Percentiles rank a stretch among this genome's conserved stretches.
Evolutionary conservation across 225 moss, liverwort and hornwort genomes (phyloP).

Genomic region (Physcomitrellopsis africana): DNA sequence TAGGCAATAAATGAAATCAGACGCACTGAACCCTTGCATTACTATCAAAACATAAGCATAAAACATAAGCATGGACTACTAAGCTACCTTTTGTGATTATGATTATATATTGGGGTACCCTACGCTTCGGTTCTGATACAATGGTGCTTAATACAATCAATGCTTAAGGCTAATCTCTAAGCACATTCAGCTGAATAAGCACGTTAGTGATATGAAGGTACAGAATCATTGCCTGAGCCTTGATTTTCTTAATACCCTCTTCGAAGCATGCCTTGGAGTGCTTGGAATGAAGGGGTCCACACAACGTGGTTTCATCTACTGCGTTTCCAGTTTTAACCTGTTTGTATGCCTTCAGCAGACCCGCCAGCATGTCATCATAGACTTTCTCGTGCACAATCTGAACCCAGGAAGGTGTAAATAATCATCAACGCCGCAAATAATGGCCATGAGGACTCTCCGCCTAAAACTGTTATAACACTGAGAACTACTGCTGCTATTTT

Average conservation of each 20-base stretch:
- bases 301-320: constrained; percentile 72
- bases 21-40: neutral
- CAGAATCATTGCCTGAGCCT: constrained; percentile 61
- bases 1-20: neutral
- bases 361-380: constrained; percentile 67
- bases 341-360: constrained; percentile 75
- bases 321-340: constrained; percentile 87
- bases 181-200: neutral
- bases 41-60: neutral
- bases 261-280: constrained; percentile 60
- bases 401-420: constrained; percentile 21
- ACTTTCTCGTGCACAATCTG: constrained; percentile 86
- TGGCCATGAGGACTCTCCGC: neutral
- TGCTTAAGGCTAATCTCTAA: neutral
- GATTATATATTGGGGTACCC: neutral
- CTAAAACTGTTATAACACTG: constrained; percentile 4
- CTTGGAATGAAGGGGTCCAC: constrained; percentile 86
- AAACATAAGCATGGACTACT: neutral
- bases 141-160: neutral
- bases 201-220: neutral
- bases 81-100: neutral
- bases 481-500: neutral
- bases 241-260: constrained; percentile 74
- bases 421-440: neutral
- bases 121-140: too few relatives aligned